Conservation (phyloP, 1,284 basidiomycete genomes). For the Butyriboletus pseudospeciosus region DNA sequence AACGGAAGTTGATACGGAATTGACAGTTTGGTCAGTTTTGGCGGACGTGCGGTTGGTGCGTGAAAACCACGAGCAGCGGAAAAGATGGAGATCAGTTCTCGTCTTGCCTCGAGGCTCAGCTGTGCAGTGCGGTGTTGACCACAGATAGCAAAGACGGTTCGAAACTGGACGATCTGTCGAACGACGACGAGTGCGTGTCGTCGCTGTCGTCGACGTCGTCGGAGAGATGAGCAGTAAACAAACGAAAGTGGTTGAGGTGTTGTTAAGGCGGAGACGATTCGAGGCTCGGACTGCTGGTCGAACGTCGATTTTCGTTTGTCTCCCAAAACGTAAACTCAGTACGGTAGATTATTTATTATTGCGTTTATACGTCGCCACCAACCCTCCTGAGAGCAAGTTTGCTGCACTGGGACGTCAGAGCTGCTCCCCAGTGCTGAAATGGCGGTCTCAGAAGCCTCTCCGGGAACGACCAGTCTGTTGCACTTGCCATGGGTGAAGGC, state of each 20-base stretch:
- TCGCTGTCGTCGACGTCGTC: conserved; percentile 10
- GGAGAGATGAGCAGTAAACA: conserved; percentile 1
- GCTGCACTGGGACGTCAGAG: conserved; percentile 9
- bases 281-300: background rate
- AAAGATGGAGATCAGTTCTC: conserved; percentile 28
- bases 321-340: conserved; percentile 16
- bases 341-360: background rate
- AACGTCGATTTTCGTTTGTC: background rate
- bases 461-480: background rate
- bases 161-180: conserved; percentile 13
- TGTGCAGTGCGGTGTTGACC: conserved; percentile 14
- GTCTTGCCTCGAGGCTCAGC: conserved; percentile 29
- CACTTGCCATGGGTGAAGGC: conserved; percentile 2
- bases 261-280: conserved; percentile 27
- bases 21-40: conserved; percentile 28
- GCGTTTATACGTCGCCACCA: background rate
- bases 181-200: conserved; percentile 1
- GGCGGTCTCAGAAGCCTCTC: background rate
- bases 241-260: conserved; percentile 17
- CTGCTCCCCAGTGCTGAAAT: background rate
- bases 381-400: conserved; percentile 1
- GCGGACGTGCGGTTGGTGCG: conserved; percentile 35
- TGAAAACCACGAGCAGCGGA: conserved; percentile 35
- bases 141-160: conserved; percentile 24
- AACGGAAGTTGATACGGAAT: conserved; percentile 27